Evolutionary conservation across 2,329 filamentous ascomycete species (phyloP).

Genomic region (Sporothrix variecibatus): DNA sequence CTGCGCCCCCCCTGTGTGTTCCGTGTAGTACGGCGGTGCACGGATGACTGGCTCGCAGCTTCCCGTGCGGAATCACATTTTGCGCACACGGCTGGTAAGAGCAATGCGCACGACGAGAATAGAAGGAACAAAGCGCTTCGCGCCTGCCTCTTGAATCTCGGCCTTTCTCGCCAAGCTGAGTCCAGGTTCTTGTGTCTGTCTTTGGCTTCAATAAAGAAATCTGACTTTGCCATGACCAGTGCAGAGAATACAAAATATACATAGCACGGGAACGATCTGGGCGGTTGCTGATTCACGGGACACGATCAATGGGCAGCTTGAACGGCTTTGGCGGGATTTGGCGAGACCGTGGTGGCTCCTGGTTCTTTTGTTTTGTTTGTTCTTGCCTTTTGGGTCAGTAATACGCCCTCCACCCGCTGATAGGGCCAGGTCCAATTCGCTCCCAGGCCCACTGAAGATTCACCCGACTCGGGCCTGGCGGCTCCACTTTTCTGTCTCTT

Average conservation of each 20-base stretch:
- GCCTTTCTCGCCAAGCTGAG: not conserved
- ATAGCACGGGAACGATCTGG: not conserved
- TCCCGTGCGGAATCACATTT: not conserved
- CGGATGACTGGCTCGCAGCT: conserved; percentile 19
- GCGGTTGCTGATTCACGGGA: conserved; percentile 23
- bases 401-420: not conserved
- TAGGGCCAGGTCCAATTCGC: not conserved
- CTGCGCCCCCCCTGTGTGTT: not conserved
- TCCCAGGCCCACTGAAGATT: conserved; percentile 8
- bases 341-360: not conserved
- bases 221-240: not conserved
- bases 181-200: not conserved
- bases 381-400: conserved; percentile 11
- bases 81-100: not conserved
- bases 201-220: not conserved
- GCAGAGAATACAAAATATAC: not conserved
- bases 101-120: not conserved
- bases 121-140: conserved; percentile 6
- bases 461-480: conserved; percentile 11
- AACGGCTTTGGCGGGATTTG: not conserved
- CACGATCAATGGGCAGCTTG: not conserved
- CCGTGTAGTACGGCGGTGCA: not conserved
- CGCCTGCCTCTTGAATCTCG: not conserved
- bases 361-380: conserved; percentile 17
- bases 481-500: not conserved